These are phyloP conservation scores for Carallia brachiata DNA, from an alignment of 345 rosid species.

Conservation along the genomic window DNA sequence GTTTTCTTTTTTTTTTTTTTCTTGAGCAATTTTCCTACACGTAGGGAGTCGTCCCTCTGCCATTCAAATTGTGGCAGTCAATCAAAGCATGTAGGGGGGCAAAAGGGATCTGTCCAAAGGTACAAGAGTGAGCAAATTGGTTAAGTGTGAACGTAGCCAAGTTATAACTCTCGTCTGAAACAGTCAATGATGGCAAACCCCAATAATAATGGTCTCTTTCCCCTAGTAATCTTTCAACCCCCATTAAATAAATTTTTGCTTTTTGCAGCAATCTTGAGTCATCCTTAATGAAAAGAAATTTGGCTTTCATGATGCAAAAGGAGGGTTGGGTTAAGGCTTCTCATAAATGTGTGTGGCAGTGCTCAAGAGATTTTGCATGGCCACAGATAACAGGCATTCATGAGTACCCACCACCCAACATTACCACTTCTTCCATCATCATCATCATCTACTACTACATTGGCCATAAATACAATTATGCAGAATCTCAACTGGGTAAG, in stretches of 20 bases:
- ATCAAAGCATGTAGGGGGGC: not conserved
- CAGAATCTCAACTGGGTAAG: constrained; percentile 15
- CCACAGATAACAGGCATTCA: not conserved
- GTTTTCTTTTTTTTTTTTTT: no score
- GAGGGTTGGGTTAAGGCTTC: not conserved
- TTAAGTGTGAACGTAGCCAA: constrained; percentile 9
- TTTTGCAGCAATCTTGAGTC: constrained; percentile 18
- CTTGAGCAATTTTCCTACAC: not conserved
- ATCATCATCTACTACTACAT: constrained; percentile 10
- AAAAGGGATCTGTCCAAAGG: constrained; percentile 7
- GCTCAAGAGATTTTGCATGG: constrained; percentile 32
- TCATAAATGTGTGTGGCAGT: constrained; percentile 33
- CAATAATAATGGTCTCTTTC: constrained; percentile 16
- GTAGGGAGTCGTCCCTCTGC: not conserved
- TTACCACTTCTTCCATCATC: constrained; percentile 22
- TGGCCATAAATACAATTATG: constrained; percentile 31
- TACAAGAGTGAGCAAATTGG: not conserved
- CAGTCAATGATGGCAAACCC: constrained; percentile 48
- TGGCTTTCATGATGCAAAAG: constrained; percentile 23
- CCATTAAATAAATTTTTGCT: constrained; percentile 8
- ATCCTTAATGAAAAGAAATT: constrained; percentile 12
- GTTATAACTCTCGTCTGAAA: constrained; percentile 23
- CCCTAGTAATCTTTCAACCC: constrained; percentile 7
- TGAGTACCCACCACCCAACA: constrained; percentile 21
- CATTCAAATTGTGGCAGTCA: not conserved